Evolutionary conservation across 1,284 basidiomycete genomes (phyloP).

Genomic region (Ustilago loliicola): DNA sequence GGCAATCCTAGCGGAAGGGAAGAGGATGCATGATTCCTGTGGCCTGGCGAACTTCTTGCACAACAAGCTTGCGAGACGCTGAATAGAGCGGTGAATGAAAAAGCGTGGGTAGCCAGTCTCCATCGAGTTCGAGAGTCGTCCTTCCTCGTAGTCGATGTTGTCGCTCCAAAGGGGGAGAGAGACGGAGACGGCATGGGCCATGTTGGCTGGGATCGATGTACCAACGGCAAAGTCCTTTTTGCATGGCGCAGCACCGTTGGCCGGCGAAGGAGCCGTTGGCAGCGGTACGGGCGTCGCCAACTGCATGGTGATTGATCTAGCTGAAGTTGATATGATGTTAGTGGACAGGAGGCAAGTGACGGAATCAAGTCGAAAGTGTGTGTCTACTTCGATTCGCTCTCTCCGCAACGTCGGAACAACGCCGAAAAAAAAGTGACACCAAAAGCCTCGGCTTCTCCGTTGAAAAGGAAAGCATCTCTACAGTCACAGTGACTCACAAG

Average conservation of each 20-base stretch:
- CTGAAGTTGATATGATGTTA: not conserved
- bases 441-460: not conserved
- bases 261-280: slow-evolving; percentile 21
- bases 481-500: slow-evolving; percentile 7
- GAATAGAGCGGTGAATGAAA: slow-evolving; percentile 90
- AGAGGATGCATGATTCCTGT: slow-evolving; percentile 57
- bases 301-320: slow-evolving; percentile 21
- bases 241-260: slow-evolving; percentile 16
- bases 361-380: not conserved
- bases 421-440: not conserved
- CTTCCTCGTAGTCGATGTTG: slow-evolving; percentile 93
- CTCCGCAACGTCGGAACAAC: slow-evolving; percentile 12
- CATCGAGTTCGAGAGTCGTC: slow-evolving; percentile 85
- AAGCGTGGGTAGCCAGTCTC: slow-evolving; percentile 96
- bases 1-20: slow-evolving; percentile 60
- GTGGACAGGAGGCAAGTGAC: not conserved
- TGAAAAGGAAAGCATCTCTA: not conserved
- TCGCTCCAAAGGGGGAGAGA: slow-evolving; percentile 95
- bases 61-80: slow-evolving; percentile 73
- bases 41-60: slow-evolving; percentile 56
- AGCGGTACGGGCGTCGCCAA: slow-evolving; percentile 25
- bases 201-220: slow-evolving; percentile 69
- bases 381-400: not conserved
- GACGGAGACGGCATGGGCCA: slow-evolving; percentile 91
- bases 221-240: slow-evolving; percentile 52